These are phyloP conservation scores for Suillus sp. DNA, from an alignment of 768 basidiomycete genomes.

Conservation along the genomic window DNA sequence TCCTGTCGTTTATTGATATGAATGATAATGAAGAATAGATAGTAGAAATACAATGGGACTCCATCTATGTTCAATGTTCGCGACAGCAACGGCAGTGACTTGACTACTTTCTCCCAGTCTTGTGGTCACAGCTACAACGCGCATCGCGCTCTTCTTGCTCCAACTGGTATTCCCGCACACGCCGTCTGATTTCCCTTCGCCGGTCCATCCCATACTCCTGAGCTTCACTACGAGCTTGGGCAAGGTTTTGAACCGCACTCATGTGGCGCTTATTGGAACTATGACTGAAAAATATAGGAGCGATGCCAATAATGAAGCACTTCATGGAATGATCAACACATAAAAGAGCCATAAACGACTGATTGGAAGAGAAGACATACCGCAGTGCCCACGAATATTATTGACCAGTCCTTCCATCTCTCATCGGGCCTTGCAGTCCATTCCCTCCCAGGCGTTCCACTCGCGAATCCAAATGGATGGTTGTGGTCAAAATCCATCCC, in stretches of 20 bases:
- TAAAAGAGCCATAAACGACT: neutral
- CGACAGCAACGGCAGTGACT: neutral
- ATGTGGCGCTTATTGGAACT: conserved; percentile 46
- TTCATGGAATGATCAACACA: conserved; percentile 19
- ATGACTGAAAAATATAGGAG: conserved; percentile 42
- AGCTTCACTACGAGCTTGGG: conserved; percentile 60
- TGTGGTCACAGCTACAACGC: neutral
- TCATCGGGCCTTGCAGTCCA: conserved; percentile 42
- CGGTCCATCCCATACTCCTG: conserved; percentile 55
- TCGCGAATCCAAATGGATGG: conserved; percentile 22
- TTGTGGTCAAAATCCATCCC: conserved; percentile 34
- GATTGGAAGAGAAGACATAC: conserved; percentile 35
- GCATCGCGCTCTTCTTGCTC: conserved; percentile 6
- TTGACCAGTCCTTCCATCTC: conserved; percentile 51
- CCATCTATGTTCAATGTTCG: neutral
- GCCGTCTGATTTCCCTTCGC: conserved; percentile 50
- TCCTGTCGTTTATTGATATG: neutral
- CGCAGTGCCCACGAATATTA: conserved; percentile 49
- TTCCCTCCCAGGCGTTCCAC: conserved; percentile 18
- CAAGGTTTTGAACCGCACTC: conserved; percentile 57
- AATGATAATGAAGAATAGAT: neutral
- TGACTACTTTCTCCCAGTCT: neutral
- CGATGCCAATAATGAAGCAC: conserved; percentile 49
- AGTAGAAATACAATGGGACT: neutral
- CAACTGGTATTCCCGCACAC: conserved; percentile 40